A percentile compares a stretch with the other conserved stretches of the same genome.
Evolutionary conservation across 495 filamentous ascomycete species (phyloP).

Genomic region (Aspergillus sparsus): DNA sequence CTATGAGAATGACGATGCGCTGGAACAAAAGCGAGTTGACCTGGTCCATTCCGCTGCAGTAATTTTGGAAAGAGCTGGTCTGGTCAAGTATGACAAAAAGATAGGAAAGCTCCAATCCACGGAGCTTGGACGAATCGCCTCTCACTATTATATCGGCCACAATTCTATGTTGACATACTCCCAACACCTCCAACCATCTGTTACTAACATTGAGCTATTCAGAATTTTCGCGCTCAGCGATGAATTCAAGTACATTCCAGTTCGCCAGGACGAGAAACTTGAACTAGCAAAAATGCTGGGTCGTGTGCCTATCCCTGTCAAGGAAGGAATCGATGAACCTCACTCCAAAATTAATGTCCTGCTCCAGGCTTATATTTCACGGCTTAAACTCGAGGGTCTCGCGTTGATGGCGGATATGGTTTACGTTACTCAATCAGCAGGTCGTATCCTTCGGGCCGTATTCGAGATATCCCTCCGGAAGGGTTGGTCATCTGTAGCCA

Average conservation of each 20-base stretch:
- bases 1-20: constrained; percentile 85
- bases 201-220: constrained; percentile 92
- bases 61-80: constrained; percentile 80
- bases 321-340: constrained; percentile 95
- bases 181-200: constrained; percentile 88
- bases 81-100: constrained; percentile 95
- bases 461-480: constrained; percentile 97
- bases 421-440: constrained; percentile 97
- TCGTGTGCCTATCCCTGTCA: constrained; percentile 91
- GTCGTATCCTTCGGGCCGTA: constrained; percentile 90
- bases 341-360: constrained; percentile 99
- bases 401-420: constrained; percentile 98
- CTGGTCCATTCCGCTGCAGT: constrained; percentile 91
- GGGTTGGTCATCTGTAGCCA: constrained; percentile 92
- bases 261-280: constrained; percentile 95
- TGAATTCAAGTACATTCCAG: constrained; percentile 99
- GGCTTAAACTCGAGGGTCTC: constrained; percentile 89
- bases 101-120: constrained; percentile 86
- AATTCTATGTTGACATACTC: constrained; percentile 97
- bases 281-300: constrained; percentile 90
- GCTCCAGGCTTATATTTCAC: constrained; percentile 93
- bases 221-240: constrained; percentile 95
- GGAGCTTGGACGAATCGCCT: constrained; percentile 91
- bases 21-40: constrained; percentile 97
- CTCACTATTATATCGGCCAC: constrained; percentile 97